Evolutionary conservation across 164 flowering plant genomes (phyloP), one percentile per base, ranked within the genome.

Genomic region (Chimonanthus praecox): DNA sequence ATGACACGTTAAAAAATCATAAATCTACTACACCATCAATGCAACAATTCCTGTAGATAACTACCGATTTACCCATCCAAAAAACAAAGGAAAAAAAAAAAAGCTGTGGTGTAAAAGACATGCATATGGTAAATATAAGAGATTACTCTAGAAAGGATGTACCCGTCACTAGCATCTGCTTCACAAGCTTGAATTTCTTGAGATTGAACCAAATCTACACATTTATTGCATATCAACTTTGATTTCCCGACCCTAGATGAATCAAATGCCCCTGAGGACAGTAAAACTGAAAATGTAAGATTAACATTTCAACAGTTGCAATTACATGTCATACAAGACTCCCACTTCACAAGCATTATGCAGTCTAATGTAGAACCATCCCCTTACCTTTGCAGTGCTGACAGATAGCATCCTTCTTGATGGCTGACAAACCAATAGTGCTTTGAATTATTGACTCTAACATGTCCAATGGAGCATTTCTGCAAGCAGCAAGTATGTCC

Each of bases 401-500:
- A 78, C 88, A 87, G 46, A 72, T 67, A 16, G 71, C 69, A 46
- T 82, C 48, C 73, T 84, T 64, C 71, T 69, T 68, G 7, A 69
- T 44, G 51, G 82, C 44, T 4, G 72, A 67, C 7, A 71, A 71
- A 72, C 89, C 83, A 66, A 84, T 78, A 3, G 80, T 88, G 5
- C 68, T 74, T 62, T 68, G 75, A 11, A 94, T 78, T 54, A 78
- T 72, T 11, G 75, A 80, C 78, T 86, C 92, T 74, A 90, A 9
- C 33, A 72, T 66, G 15, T 81, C 87, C 74, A 81, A 72, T 2
- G 86, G 78, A 74, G 84, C 78, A 72, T 68, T 76, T 66, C 77
- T 87, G 77, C 89, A 87, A 7, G 85, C 90, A 76, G 80, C 84
- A 78, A 94, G 73, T 7, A 94, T 84, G 69, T 88, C 90, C 8